Percentiles rank a stretch among this genome's conserved stretches.
These are phyloP conservation scores for Microstegium vimineum DNA, from an alignment of 176 grass and related monocot genomes.

Conservation along the genomic window DNA sequence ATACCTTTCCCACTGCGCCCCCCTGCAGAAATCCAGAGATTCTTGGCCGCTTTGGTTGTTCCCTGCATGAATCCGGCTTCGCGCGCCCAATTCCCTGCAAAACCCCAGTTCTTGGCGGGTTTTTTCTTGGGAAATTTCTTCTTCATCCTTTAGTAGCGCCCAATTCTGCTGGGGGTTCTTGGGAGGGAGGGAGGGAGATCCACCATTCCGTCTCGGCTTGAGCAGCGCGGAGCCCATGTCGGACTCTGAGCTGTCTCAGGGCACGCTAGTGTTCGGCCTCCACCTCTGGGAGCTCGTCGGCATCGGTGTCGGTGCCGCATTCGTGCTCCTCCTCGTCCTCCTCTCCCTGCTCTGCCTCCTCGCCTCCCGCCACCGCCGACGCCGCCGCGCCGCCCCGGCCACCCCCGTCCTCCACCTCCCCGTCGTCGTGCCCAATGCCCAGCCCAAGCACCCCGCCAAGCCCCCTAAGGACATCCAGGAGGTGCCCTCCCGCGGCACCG, in stretches of 20 bases:
- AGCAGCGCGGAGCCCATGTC: slow-evolving; percentile 46
- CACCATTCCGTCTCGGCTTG: slow-evolving; percentile 10
- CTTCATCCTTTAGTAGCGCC: not conserved
- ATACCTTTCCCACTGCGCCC: slow-evolving; percentile 32
- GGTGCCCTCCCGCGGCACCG: slow-evolving; percentile 37
- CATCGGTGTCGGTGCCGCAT: slow-evolving; percentile 71
- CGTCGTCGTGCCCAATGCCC: slow-evolving; percentile 29
- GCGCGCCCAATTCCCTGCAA: slow-evolving; percentile 11
- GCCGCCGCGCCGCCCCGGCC: slow-evolving; percentile 29
- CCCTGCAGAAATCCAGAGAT: slow-evolving; percentile 28
- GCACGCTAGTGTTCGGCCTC: slow-evolving; percentile 76
- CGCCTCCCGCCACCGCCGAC: slow-evolving; percentile 54
- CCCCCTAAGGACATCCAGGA: slow-evolving; percentile 55
- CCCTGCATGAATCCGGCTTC: slow-evolving; percentile 20
- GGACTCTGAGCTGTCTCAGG: slow-evolving; percentile 71
- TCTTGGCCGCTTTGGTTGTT: slow-evolving; percentile 16
- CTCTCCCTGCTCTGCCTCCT: slow-evolving; percentile 65
- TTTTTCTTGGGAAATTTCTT: not conserved
- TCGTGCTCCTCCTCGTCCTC: slow-evolving; percentile 78
- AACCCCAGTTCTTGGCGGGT: not conserved
- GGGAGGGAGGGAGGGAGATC: slow-evolving; percentile 35
- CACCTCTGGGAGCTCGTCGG: slow-evolving; percentile 78
- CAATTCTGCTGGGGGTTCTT: slow-evolving; percentile 19
- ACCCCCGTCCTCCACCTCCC: slow-evolving; percentile 51
- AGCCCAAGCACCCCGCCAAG: slow-evolving; percentile 47